Percentiles rank a stretch among this genome's conserved stretches.
Conservation (phyloP, 192 early-diverging fungal species). For the Rhizophagus sp. region DNA sequence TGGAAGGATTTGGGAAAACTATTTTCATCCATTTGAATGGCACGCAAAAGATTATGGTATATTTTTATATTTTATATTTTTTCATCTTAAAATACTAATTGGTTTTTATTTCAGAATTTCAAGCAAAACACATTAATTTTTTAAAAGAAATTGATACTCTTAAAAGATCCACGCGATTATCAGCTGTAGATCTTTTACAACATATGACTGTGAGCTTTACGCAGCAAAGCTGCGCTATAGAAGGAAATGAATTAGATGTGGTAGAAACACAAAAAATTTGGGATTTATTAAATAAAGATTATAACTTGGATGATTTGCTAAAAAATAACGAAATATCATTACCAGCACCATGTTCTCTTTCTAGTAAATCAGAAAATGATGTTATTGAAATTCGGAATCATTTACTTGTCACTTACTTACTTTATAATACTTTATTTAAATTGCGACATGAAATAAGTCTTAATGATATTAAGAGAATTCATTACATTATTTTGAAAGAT, state of each 20-base stretch:
- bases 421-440: constrained; percentile 10
- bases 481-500: constrained; percentile 2
- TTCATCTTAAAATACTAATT: not conserved
- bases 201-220: constrained; percentile 11
- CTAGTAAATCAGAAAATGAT: not conserved
- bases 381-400: constrained; percentile 17
- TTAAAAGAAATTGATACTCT: constrained; percentile 18
- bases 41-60: constrained; percentile 5
- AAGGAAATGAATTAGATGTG: not conserved
- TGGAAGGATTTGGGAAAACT: not conserved
- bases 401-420: constrained; percentile 15
- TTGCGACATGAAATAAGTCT: not conserved
- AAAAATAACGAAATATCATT: constrained; percentile 13
- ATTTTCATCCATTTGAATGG: constrained; percentile 12
- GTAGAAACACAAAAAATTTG: constrained; percentile 20
- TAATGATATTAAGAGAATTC: constrained; percentile 12
- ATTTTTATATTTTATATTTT: not conserved
- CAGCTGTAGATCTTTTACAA: constrained; percentile 17
- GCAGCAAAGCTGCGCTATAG: constrained; percentile 24
- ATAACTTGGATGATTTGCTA: constrained; percentile 21
- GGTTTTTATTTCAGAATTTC: constrained; percentile 6
- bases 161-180: not conserved
- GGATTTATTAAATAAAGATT: constrained; percentile 1
- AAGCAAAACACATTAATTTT: not conserved
- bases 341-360: not conserved